Percentiles rank a stretch among this genome's conserved stretches.
phyloP scores from a whole-genome alignment of 176 grass and related monocot species.

The Juncus inflexus region DNA sequence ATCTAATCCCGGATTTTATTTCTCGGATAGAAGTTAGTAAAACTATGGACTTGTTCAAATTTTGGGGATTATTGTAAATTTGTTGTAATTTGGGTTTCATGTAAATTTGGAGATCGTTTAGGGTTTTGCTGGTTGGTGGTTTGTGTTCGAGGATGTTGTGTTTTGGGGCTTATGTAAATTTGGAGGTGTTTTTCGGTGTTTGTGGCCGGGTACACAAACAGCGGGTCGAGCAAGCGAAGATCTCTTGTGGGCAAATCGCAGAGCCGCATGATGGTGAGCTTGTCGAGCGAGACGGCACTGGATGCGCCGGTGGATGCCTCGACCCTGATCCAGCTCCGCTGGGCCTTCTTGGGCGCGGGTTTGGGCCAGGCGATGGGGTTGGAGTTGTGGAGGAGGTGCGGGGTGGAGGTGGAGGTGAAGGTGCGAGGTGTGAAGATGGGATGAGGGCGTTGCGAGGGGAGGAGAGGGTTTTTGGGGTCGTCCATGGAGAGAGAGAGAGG shows the following conservation, averaged over 20 bases:
- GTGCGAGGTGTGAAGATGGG: constrained; percentile 5
- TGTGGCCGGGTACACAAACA: constrained; percentile 94
- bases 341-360: constrained; percentile 56
- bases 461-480: constrained; percentile 46
- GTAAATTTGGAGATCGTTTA: too few relatives aligned
- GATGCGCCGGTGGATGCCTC: constrained; percentile 59
- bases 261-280: constrained; percentile 81
- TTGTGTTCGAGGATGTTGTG: too few relatives aligned
- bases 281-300: constrained; percentile 59
- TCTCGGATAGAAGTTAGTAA: too few relatives aligned
- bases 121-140: too few relatives aligned
- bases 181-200: too few relatives aligned
- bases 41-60: too few relatives aligned
- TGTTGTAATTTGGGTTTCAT: too few relatives aligned
- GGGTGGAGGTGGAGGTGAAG: constrained; percentile 23
- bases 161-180: too few relatives aligned
- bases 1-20: too few relatives aligned
- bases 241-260: constrained; percentile 83
- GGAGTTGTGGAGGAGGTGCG: constrained; percentile 9
- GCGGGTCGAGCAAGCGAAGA: constrained; percentile 88
- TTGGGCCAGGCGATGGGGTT: constrained; percentile 13
- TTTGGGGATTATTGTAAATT: too few relatives aligned
- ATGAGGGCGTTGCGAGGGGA: constrained; percentile 36
- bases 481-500: constrained; percentile 35
- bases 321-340: constrained; percentile 73